Evolutionary conservation across 371 early-diverging fungal species (phyloP), one percentile per base, ranked within the genome.

Genomic region (Circinella minor): DNA sequence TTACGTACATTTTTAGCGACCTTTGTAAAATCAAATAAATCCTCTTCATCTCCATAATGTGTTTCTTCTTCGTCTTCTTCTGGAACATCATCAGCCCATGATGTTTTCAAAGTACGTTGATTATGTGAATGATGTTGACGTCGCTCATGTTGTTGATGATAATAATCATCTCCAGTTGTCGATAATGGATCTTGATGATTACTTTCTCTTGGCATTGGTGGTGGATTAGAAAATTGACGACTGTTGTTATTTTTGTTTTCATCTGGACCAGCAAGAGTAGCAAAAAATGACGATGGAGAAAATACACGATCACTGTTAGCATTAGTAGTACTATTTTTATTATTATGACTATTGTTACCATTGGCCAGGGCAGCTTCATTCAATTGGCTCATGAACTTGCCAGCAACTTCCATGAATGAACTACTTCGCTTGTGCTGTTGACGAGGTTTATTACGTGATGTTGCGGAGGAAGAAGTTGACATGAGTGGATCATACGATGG

Each of bases 21-120:
- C 20, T 81, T 81, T 11, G 70, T 74, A 65, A 83, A 79, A 64
- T 81, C 81, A 74, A 83, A 83, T 34, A 79, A 37, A 1, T 79
- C 80, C 38, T 80, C 72, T 9, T 74, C 74, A 17, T 70, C 71
- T 6, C 75, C 70, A 11, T 65, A 63, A 18, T 54, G 61, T 14
- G 65, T 73, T 13, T 55, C 63, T 15, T 65, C 67, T 20, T 72
- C 70, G 20, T 70, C 61, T 46, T 68, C 54, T 55, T 61, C 60
- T 18, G 54, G 69, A n/a, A 61, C 43, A 38, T 34, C 34, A 54
- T 59, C 18, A 39, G 65, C 49, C 17, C 18, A 37, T 14, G 48
- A n/a, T 11, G 61, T 17, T 37, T 20, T 20, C 4, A 20, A 37
- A 17, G 36, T 5, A 34, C 57, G 57, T 46, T 48, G 47, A 27